Percentiles rank a stretch among this genome's conserved stretches.
Conservation (phyloP, 495 filamentous ascomycete genomes). For the Neohortaea acidophila region DNA sequence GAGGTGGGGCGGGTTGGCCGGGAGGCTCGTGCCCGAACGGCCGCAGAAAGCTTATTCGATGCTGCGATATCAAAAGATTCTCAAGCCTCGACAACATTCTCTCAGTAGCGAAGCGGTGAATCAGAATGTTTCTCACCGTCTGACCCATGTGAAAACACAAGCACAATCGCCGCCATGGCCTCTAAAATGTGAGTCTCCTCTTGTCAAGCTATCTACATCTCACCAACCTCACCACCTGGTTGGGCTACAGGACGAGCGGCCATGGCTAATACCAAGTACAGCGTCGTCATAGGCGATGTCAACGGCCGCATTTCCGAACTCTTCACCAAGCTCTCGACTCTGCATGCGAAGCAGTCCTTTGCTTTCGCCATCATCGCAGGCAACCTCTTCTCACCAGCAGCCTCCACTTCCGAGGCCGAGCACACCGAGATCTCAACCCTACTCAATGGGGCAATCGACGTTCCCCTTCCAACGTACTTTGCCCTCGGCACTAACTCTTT, state of each 20-base stretch:
- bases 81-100: too few species aligned
- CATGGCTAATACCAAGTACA: conserved; percentile 23
- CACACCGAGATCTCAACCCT: conserved; percentile 47
- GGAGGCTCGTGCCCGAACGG: too few species aligned
- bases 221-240: not conserved
- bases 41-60: too few species aligned
- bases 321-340: conserved; percentile 59
- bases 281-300: conserved; percentile 60
- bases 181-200: conserved; percentile 50
- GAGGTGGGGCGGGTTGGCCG: too few species aligned
- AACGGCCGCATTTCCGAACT: conserved; percentile 56
- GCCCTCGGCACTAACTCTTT: conserved; percentile 53
- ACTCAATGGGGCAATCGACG: conserved; percentile 49
- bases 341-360: conserved; percentile 77
- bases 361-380: conserved; percentile 69
- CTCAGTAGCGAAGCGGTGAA: too few species aligned
- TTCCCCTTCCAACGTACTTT: conserved; percentile 80
- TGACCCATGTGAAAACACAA: conserved; percentile 5
- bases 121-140: too few species aligned
- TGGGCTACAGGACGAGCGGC: conserved; percentile 5
- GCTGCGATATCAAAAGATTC: too few species aligned
- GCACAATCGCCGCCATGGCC: conserved; percentile 33
- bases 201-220: not conserved
- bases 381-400: conserved; percentile 49
- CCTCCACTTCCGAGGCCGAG: conserved; percentile 27